Conservation (phyloP, 768 basidiomycete species). For the Tylopilus rubrobrunneus region DNA sequence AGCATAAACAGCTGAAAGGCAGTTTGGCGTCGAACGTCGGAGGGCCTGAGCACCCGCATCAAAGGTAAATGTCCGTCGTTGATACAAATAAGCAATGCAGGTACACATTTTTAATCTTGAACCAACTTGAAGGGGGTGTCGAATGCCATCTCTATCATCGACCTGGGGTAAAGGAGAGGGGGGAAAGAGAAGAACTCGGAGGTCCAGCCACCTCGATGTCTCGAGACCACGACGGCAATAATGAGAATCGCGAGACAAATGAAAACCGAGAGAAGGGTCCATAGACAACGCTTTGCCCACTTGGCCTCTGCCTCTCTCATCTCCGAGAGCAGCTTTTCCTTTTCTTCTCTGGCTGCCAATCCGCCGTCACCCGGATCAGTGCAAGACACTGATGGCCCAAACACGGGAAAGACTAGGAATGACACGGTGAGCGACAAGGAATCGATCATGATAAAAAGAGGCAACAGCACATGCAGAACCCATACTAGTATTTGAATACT, state of each 20-base stretch:
- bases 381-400: constrained; percentile 56
- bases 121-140: constrained; percentile 12
- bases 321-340: constrained; percentile 40
- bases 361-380: constrained; percentile 45
- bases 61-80: background rate
- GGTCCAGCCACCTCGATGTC: constrained; percentile 17
- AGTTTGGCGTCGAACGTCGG: too few species aligned
- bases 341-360: constrained; percentile 57
- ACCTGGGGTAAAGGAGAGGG: background rate
- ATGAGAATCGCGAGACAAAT: constrained; percentile 33
- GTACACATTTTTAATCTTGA: constrained; percentile 7
- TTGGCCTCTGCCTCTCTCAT: constrained; percentile 49
- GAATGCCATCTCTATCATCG: background rate
- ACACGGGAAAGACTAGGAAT: constrained; percentile 53
- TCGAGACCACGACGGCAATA: constrained; percentile 19
- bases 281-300: constrained; percentile 55
- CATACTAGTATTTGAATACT: too few species aligned
- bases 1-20: too few species aligned
- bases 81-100: constrained; percentile 7
- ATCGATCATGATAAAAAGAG: too few species aligned
- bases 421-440: too few species aligned
- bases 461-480: too few species aligned
- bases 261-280: constrained; percentile 46
- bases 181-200: background rate
- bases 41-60: too few species aligned